Percentiles rank a stretch among this genome's conserved stretches.
Conservation (phyloP, 495 filamentous ascomycete species). For the Tricharina praecox region DNA sequence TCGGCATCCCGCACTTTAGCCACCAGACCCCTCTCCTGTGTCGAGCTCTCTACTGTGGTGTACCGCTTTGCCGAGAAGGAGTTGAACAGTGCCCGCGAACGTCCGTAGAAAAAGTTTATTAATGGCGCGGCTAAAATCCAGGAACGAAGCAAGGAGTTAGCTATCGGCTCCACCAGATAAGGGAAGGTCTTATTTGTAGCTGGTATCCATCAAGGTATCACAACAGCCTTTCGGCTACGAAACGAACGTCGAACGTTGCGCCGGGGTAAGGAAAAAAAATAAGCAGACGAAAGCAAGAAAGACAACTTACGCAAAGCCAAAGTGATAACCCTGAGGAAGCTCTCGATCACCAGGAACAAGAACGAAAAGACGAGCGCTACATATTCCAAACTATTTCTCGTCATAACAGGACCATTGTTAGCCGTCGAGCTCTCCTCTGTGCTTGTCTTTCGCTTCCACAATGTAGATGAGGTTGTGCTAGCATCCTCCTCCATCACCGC, state of each 20-base stretch:
- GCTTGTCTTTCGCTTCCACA: not conserved
- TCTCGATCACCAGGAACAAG: conserved; percentile 62
- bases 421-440: conserved; percentile 1
- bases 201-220: conserved; percentile 4
- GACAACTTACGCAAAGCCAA: conserved; percentile 60
- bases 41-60: conserved; percentile 39
- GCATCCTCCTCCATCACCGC: not conserved
- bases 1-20: conserved; percentile 42
- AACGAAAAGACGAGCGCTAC: conserved; percentile 68
- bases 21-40: conserved; percentile 35
- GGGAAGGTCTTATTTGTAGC: too few species aligned
- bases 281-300: not conserved
- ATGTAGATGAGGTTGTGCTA: not conserved
- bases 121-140: conserved; percentile 54
- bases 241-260: too few species aligned
- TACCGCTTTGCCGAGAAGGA: conserved; percentile 51
- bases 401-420: conserved; percentile 3
- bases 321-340: conserved; percentile 69
- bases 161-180: conserved; percentile 6
- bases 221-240: not conserved
- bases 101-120: conserved; percentile 64
- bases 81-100: conserved; percentile 71
- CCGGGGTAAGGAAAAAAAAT: too few species aligned
- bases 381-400: conserved; percentile 42
- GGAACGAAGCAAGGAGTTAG: conserved; percentile 14